Conservation (phyloP, 371 early-diverging fungal genomes). For the Umbelopsis sp. region DNA sequence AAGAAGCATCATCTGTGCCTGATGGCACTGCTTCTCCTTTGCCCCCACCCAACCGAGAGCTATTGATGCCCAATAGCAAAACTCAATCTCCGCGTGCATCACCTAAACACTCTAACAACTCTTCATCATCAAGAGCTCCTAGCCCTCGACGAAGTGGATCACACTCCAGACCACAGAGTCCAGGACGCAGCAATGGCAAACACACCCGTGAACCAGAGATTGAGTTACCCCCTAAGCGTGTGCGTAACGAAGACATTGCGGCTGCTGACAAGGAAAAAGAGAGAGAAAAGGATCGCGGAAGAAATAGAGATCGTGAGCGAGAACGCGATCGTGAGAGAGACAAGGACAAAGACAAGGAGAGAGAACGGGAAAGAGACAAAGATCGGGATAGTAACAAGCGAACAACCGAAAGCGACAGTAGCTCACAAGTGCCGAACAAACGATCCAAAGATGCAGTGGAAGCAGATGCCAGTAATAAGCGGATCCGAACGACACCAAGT, state of each 20-base stretch:
- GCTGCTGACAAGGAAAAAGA: constrained; percentile 23
- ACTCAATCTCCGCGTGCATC: neutral
- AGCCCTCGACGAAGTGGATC: constrained; percentile 12
- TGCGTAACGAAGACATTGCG: constrained; percentile 13
- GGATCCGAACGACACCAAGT: neutral
- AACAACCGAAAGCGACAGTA: neutral
- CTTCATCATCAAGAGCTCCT: neutral
- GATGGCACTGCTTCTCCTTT: constrained; percentile 4
- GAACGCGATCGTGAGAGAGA: constrained; percentile 24
- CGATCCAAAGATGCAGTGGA: constrained; percentile 1
- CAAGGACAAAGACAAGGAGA: neutral
- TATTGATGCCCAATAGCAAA: neutral
- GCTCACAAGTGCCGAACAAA: constrained; percentile 6
- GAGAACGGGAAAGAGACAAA: constrained; percentile 1
- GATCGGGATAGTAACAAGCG: constrained; percentile 13
- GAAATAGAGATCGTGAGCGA: constrained; percentile 21
- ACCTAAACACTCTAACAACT: neutral
- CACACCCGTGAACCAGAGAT: constrained; percentile 5
- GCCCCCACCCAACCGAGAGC: constrained; percentile 3
- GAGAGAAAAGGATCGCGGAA: constrained; percentile 23
- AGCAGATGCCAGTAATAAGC: neutral
- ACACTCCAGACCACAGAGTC: constrained; percentile 18
- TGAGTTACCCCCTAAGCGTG: constrained; percentile 6
- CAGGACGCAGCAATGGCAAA: neutral
- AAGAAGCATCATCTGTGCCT: neutral